Conservation (phyloP, 1,139 yeast species). For the Entelexis sorbosivorans region DNA sequence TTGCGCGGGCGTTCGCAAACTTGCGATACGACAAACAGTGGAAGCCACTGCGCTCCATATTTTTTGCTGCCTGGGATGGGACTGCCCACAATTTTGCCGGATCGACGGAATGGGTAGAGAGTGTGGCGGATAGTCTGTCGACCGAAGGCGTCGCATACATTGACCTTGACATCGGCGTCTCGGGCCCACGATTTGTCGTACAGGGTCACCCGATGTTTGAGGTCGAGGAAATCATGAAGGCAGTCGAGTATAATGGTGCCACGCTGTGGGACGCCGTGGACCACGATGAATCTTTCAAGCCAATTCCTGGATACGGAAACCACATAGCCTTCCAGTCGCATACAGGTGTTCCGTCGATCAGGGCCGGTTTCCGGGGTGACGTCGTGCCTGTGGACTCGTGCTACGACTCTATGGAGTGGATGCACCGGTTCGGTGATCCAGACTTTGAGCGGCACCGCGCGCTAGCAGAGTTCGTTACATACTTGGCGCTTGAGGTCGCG, state of each 20-base stretch:
- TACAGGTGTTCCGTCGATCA: constrained; percentile 61
- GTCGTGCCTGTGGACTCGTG: constrained; percentile 48
- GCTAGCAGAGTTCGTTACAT: constrained; percentile 48
- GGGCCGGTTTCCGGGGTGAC: constrained; percentile 39
- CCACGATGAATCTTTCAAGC: constrained; percentile 12
- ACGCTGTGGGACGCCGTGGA: constrained; percentile 13
- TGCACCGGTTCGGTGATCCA: constrained; percentile 44
- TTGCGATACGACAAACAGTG: constrained; percentile 58
- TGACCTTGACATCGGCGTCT: constrained; percentile 69
- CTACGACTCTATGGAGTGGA: constrained; percentile 52
- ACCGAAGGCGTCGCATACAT: constrained; percentile 62
- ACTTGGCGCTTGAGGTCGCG: constrained; percentile 44
- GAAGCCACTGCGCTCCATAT: constrained; percentile 74
- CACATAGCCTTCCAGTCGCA: constrained; percentile 55
- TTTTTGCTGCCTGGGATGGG: constrained; percentile 81
- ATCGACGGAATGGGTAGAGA: constrained; percentile 65
- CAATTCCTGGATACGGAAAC: constrained; percentile 43
- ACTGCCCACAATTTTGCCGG: constrained; percentile 77
- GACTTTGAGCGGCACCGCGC: constrained; percentile 47
- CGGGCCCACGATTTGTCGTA: constrained; percentile 51
- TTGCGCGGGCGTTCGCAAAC: constrained; percentile 59
- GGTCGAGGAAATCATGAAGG: constrained; percentile 35
- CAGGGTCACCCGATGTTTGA: constrained; percentile 60
- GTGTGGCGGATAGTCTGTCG: constrained; percentile 41
- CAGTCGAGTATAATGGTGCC: constrained; percentile 34